These are phyloP conservation scores for Botrytis fragariae DNA, from an alignment of 2,329 filamentous ascomycete genomes.

Conservation along the genomic window DNA sequence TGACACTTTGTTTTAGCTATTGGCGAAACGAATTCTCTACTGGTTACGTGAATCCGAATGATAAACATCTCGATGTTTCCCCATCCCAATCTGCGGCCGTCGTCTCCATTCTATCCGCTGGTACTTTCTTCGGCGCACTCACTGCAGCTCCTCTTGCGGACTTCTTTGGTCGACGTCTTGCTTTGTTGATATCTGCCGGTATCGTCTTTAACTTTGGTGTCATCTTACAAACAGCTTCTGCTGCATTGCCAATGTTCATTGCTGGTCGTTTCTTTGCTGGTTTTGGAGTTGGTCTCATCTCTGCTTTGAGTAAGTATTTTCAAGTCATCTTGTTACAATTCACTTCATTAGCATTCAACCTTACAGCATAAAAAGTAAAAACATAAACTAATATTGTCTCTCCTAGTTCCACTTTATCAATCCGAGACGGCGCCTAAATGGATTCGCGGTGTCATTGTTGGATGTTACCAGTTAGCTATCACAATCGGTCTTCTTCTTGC, in stretches of 20 bases:
- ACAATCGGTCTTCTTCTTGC: slow-evolving; percentile 68
- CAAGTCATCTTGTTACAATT: slow-evolving; percentile 23
- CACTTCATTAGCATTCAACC: background rate
- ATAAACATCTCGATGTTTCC: slow-evolving; percentile 47
- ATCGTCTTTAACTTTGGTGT: slow-evolving; percentile 67
- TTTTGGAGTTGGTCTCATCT: slow-evolving; percentile 70
- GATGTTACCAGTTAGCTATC: slow-evolving; percentile 67
- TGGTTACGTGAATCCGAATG: slow-evolving; percentile 45
- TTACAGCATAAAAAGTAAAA: background rate
- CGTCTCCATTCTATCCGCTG: slow-evolving; percentile 72
- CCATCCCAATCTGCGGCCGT: slow-evolving; percentile 60
- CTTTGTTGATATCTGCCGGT: slow-evolving; percentile 56
- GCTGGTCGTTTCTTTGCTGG: slow-evolving; percentile 73
- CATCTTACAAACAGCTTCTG: slow-evolving; percentile 62
- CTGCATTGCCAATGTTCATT: slow-evolving; percentile 60
- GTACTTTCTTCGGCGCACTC: slow-evolving; percentile 74
- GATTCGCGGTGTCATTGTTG: slow-evolving; percentile 70
- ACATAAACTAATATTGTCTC: background rate
- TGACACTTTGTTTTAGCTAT: slow-evolving; percentile 38
- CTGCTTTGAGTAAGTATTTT: slow-evolving; percentile 55
- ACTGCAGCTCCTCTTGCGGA: slow-evolving; percentile 61
- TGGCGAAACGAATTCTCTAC: slow-evolving; percentile 54
- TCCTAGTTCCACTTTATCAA: slow-evolving; percentile 64
- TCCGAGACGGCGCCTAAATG: slow-evolving; percentile 70
- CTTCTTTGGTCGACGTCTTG: slow-evolving; percentile 61